Base-by-base conservation (phyloP, 2,329 filamentous ascomycete genomes). In the Fusarium keratoplasticum region DNA sequence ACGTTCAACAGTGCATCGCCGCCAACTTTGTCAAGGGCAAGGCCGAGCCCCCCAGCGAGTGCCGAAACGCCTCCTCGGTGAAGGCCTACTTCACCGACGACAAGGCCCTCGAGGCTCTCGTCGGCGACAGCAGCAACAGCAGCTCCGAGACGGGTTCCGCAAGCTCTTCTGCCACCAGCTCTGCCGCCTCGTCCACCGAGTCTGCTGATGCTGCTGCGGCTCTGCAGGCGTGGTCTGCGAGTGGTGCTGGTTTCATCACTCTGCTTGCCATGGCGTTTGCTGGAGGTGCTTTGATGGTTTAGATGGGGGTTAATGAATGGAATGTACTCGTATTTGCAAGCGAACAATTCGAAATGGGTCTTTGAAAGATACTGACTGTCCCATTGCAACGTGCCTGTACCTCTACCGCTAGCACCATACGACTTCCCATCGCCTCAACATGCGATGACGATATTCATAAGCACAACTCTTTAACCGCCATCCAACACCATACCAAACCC, bases 21-120 rank as follows among this genome's bases (percentile, higher is more conserved):
- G 87, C 90, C 73, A 87, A 87, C 72, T 91, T 91, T 74, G 87
- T 91, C 71, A 76, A 78, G n/a, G 84, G 84, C 68, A 73, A 79
- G n/a, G 78, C 76, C 40, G 74, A 80, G 20, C 67, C 79, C 13
- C 80, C 81, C 27, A 77, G 71, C 61, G 70, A 77, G 4, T 85
- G 83, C 80, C 80, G 72, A 27, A 85, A 85, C 77, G 78, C 80
- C 18, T 82, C 81, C 27, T 79, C 80, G 10, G 69, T 82, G 61
- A 80, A 75, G 35, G 80, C 70, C 31, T 80, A 70, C 64, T 81
- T 82, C 70, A 72, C 66, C 76, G 70, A 72, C 71, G 83, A 85
- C 70, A 27, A 74, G 22, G 74, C 79, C 42, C 82, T 85, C 31
- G 75, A 80, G 0, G 82, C 81, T 1, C 80, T 85, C 6, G 76